Percentiles rank a stretch among this genome's conserved stretches.
These are phyloP conservation scores for Paralagenidium karlingii DNA, from an alignment of 352 stramenopile species.

Conservation along the genomic window DNA sequence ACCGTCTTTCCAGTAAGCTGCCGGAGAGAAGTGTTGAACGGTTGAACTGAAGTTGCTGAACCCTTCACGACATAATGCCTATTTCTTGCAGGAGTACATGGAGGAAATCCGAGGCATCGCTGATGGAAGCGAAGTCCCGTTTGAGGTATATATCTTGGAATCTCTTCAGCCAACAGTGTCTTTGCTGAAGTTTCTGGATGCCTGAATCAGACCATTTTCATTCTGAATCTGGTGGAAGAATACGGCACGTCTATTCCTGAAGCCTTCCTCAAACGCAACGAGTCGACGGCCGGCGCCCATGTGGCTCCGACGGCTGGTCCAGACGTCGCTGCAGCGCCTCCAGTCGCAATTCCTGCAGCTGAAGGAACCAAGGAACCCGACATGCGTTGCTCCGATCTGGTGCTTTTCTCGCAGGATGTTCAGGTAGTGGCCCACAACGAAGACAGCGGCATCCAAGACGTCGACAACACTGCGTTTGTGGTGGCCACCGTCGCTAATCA, in stretches of 20 bases:
- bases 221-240: slow-evolving; percentile 66
- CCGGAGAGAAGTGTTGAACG: too few species aligned
- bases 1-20: slow-evolving; percentile 38
- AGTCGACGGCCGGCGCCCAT: slow-evolving; percentile 6
- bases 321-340: too few species aligned
- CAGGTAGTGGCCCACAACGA: slow-evolving; percentile 63
- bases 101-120: slow-evolving; percentile 51
- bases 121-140: slow-evolving; percentile 35
- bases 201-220: slow-evolving; percentile 30
- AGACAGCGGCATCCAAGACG: slow-evolving; percentile 28
- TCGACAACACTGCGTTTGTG: slow-evolving; percentile 56
- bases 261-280: too few species aligned
- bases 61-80: too few species aligned
- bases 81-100: slow-evolving; percentile 31
- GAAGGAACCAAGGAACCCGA: slow-evolving; percentile 10
- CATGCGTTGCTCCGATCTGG: slow-evolving; percentile 52
- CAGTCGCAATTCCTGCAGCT: too few species aligned
- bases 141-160: slow-evolving; percentile 12
- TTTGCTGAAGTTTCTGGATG: background rate
- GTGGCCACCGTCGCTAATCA: slow-evolving; percentile 31
- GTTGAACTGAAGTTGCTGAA: too few species aligned
- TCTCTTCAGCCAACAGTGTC: background rate
- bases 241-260: slow-evolving; percentile 41
- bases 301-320: too few species aligned
- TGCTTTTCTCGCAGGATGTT: slow-evolving; percentile 25